phyloP scores from a whole-genome alignment of 2,329 filamentous ascomycete genomes.

The Monascus ruber region DNA sequence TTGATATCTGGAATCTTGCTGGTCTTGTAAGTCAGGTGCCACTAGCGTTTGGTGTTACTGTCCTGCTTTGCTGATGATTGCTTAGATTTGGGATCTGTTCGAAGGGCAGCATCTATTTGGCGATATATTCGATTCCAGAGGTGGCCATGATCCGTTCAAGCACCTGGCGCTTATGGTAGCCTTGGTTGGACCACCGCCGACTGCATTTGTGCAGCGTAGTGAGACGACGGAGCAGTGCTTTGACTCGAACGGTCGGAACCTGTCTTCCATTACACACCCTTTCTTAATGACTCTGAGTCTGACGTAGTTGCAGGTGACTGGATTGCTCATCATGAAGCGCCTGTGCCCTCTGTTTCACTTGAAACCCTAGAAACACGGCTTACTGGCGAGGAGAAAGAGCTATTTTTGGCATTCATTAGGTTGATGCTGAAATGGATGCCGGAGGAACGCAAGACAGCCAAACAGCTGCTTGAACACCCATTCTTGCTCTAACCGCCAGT shows the following conservation, averaged over 20 bases:
- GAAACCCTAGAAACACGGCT: constrained; percentile 12
- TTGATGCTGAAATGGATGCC: constrained; percentile 30
- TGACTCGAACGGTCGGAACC: constrained; percentile 10
- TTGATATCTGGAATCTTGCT: constrained; percentile 42
- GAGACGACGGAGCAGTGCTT: constrained; percentile 18
- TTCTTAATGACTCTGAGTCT: not conserved
- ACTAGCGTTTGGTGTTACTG: constrained; percentile 6
- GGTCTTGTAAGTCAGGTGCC: constrained; percentile 31
- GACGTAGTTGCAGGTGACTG: not conserved
- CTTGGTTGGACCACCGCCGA: constrained; percentile 15
- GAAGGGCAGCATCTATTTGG: constrained; percentile 36
- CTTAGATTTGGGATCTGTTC: constrained; percentile 39
- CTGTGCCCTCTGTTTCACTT: constrained; percentile 4
- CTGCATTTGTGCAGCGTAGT: constrained; percentile 15
- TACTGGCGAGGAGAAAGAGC: constrained; percentile 16
- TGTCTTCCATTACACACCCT: not conserved
- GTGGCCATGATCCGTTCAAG: constrained; percentile 13
- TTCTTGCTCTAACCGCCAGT: constrained; percentile 7
- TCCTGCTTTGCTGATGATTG: constrained; percentile 4
- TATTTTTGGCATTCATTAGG: constrained; percentile 24
- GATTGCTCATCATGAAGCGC: no score
- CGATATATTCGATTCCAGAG: constrained; percentile 11
- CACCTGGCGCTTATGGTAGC: constrained; percentile 17
- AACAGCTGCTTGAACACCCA: constrained; percentile 26
- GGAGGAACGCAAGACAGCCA: constrained; percentile 26